Conservation (phyloP, 768 basidiomycete species). For the Mrakia hoshinonis region DNA sequence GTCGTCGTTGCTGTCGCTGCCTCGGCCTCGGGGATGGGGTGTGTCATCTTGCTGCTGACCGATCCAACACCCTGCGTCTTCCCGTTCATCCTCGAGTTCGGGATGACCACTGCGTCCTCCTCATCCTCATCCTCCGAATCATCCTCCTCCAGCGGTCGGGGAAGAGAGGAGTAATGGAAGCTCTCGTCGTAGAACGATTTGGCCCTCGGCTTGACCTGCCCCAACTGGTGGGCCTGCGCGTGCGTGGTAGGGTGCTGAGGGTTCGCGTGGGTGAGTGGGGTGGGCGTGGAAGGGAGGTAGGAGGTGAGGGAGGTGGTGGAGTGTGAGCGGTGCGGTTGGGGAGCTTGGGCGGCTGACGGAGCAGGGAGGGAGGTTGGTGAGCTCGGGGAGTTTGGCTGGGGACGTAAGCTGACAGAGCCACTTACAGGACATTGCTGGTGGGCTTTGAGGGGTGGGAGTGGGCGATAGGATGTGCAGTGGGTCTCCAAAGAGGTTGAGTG, state of each 20-base stretch:
- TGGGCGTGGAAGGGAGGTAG: not conserved
- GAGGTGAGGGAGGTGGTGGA: not conserved
- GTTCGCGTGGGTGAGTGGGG: not conserved
- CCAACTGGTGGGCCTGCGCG: not conserved
- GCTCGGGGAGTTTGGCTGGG: not conserved
- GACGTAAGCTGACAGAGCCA: too few species aligned
- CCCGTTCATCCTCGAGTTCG: not conserved
- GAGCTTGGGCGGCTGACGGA: not conserved
- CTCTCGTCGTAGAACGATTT: not conserved
- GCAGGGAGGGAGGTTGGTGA: not conserved
- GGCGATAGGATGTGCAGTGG: too few species aligned
- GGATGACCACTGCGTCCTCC: not conserved
- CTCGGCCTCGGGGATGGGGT: not conserved
- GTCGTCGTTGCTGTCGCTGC: too few species aligned
- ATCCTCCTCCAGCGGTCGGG: not conserved
- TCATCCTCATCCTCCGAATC: not conserved
- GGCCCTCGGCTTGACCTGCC: not conserved
- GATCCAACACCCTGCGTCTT: not conserved
- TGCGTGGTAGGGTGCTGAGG: not conserved
- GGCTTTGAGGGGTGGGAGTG: too few species aligned
- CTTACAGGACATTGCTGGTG: too few species aligned
- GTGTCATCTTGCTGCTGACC: not conserved
- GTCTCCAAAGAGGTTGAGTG: too few species aligned
- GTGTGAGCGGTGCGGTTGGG: not conserved
- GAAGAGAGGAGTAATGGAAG: not conserved